Conservation (phyloP, 176 grass and related monocot species). For the Poa pratensis region DNA sequence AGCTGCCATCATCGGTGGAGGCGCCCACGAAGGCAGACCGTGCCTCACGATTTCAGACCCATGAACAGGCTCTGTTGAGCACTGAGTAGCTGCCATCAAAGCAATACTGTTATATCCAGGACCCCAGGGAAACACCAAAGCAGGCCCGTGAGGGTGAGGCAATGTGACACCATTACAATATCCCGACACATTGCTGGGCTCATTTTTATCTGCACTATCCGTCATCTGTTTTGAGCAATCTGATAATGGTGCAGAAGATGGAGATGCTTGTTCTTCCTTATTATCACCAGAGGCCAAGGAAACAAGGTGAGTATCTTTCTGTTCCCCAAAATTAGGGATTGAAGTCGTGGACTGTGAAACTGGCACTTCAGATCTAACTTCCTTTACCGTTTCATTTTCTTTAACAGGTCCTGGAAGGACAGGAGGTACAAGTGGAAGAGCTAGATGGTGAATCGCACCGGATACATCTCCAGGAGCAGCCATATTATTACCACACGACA, state of each 20-base stretch:
- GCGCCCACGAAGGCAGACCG: constrained; percentile 11
- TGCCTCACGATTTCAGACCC: constrained; percentile 30
- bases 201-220: constrained; percentile 41
- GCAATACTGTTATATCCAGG: constrained; percentile 57
- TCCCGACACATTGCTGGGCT: constrained; percentile 44
- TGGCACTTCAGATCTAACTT: constrained; percentile 50
- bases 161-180: constrained; percentile 41
- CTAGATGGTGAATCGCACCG: constrained; percentile 43
- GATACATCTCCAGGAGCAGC: constrained; percentile 39
- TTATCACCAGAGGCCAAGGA: constrained; percentile 43
- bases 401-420: constrained; percentile 23
- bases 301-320: constrained; percentile 45
- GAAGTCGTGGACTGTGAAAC: constrained; percentile 43
- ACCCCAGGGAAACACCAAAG: constrained; percentile 59
- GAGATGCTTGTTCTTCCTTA: constrained; percentile 59
- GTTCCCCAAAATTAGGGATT: constrained; percentile 49
- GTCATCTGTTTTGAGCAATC: constrained; percentile 41
- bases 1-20: constrained; percentile 18
- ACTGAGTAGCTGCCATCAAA: constrained; percentile 42
- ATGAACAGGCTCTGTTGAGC: constrained; percentile 28
- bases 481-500: constrained; percentile 33
- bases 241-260: constrained; percentile 38
- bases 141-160: constrained; percentile 44
- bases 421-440: constrained; percentile 31
- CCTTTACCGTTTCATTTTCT: constrained; percentile 44